These are phyloP conservation scores for Spizellomyces sp. DNA, from an alignment of 192 early-diverging fungal genomes.

Conservation along the genomic window DNA sequence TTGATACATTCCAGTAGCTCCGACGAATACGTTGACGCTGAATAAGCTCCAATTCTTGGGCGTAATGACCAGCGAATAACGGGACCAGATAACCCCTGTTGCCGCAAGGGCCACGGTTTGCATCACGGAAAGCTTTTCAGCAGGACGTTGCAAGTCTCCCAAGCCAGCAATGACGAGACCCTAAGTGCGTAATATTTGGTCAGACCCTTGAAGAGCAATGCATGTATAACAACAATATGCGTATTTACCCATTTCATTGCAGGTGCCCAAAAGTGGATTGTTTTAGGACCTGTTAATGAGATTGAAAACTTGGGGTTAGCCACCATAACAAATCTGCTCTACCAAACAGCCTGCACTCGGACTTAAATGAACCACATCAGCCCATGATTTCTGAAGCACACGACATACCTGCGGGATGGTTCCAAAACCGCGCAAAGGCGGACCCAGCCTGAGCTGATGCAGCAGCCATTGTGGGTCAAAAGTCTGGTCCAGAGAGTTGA, in stretches of 20 bases:
- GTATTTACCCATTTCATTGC: slow-evolving; percentile 79
- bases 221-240: slow-evolving; percentile 1
- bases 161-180: slow-evolving; percentile 92
- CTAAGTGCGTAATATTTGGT: slow-evolving; percentile 44
- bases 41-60: slow-evolving; percentile 91
- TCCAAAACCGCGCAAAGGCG: slow-evolving; percentile 67
- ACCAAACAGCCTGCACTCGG: no score
- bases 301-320: background rate
- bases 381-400: background rate
- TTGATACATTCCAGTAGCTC: slow-evolving; percentile 86
- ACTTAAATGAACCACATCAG: no score
- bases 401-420: slow-evolving; percentile 61
- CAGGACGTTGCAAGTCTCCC: slow-evolving; percentile 84
- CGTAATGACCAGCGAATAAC: slow-evolving; percentile 91
- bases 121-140: slow-evolving; percentile 82
- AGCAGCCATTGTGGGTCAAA: slow-evolving; percentile 14
- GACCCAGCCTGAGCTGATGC: slow-evolving; percentile 23
- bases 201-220: background rate
- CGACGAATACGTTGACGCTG: slow-evolving; percentile 92
- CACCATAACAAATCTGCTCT: background rate
- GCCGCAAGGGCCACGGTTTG: slow-evolving; percentile 87
- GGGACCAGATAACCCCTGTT: slow-evolving; percentile 97
- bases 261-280: slow-evolving; percentile 98
- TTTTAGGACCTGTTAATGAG: slow-evolving; percentile 81
- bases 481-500: no score